Evolutionary conservation across 176 grass and related monocot species (phyloP).

Genomic region (Puccinellia tenuiflora): DNA sequence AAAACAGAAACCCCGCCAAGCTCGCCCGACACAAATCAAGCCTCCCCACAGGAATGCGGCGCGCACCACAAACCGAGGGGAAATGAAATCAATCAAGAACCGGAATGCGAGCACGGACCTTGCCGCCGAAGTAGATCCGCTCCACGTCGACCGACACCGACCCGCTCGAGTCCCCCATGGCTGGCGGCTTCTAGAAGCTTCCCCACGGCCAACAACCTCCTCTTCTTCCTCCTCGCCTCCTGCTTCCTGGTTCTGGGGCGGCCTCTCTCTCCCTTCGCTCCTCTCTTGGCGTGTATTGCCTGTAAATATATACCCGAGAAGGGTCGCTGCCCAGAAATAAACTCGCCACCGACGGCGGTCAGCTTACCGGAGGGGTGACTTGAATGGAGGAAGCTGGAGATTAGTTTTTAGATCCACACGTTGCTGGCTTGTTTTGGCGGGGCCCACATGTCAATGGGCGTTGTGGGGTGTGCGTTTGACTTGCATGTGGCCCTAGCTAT

Average conservation of each 20-base stretch:
- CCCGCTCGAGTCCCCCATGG: conserved; percentile 87
- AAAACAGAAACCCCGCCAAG: conserved; percentile 17
- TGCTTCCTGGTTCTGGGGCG: not conserved
- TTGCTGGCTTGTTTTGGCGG: not conserved
- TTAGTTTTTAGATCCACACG: conserved; percentile 18
- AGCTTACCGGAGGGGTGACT: conserved; percentile 37
- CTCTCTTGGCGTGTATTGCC: not conserved
- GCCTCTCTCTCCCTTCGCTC: not conserved
- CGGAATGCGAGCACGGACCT: conserved; percentile 43
- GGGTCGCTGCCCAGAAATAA: conserved; percentile 30
- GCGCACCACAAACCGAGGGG: not conserved
- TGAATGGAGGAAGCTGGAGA: not conserved
- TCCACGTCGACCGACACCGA: conserved; percentile 86
- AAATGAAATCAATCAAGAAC: not conserved
- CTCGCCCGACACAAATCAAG: not conserved
- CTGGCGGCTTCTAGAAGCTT: conserved; percentile 5
- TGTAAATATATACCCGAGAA: conserved; percentile 27
- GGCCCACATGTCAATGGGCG: conserved; percentile 22
- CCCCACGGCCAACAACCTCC: conserved; percentile 6
- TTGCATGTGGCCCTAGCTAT: not conserved
- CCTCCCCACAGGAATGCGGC: conserved; percentile 6
- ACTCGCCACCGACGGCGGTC: conserved; percentile 36
- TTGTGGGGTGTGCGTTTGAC: not conserved
- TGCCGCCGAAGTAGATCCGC: conserved; percentile 84
- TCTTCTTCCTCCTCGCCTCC: not conserved